Conservation (phyloP, 805 yeast genomes). For the Vanderwaltozyma verrucispora region DNA sequence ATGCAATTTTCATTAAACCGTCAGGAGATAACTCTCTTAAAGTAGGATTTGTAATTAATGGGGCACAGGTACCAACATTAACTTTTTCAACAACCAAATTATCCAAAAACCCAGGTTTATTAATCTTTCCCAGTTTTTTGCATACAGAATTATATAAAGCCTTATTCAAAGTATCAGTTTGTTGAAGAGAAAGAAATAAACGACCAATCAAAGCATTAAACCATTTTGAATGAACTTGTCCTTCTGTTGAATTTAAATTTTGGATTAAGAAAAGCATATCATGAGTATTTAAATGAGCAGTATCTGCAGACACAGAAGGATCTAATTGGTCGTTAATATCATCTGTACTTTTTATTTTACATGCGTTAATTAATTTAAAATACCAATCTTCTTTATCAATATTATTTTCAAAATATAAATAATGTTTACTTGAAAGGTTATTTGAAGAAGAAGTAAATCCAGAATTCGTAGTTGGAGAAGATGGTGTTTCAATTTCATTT, state of each 20-base stretch:
- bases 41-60: slow-evolving; percentile 64
- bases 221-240: slow-evolving; percentile 81
- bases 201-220: slow-evolving; percentile 81
- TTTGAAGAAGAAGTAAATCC: not conserved
- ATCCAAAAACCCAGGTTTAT: slow-evolving; percentile 80
- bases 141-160: slow-evolving; percentile 49
- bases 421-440: slow-evolving; percentile 31
- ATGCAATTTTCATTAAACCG: slow-evolving; percentile 56
- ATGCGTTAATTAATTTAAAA: slow-evolving; percentile 70
- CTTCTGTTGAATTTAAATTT: slow-evolving; percentile 70
- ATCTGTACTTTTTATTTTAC: slow-evolving; percentile 32
- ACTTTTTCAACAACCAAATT: slow-evolving; percentile 67
- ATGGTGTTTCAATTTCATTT: not conserved
- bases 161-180: slow-evolving; percentile 55
- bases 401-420: slow-evolving; percentile 66
- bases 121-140: slow-evolving; percentile 66
- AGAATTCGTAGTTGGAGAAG: not conserved
- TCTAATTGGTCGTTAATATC: slow-evolving; percentile 29
- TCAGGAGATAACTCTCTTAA: slow-evolving; percentile 65
- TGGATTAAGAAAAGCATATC: slow-evolving; percentile 69
- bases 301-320: slow-evolving; percentile 57
- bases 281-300: slow-evolving; percentile 59
- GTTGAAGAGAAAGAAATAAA: slow-evolving; percentile 63
- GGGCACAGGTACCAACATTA: slow-evolving; percentile 71
- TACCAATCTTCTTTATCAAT: slow-evolving; percentile 90